phyloP scores from a whole-genome alignment of 2,329 filamentous ascomycete species.

The Emmonsiellopsis sp. region DNA sequence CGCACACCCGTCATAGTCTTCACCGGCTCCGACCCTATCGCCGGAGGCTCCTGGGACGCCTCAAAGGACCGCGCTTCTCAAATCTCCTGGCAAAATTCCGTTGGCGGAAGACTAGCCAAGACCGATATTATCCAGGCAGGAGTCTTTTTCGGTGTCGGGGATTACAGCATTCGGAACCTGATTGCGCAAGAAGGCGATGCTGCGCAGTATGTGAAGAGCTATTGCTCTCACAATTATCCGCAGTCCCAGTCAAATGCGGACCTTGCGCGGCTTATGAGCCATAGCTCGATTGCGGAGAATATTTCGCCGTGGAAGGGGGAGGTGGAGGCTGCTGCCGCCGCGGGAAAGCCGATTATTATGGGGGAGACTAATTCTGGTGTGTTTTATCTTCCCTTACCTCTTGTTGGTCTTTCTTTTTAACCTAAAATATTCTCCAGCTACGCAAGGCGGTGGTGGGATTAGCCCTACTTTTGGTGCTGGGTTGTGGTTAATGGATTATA shows the following conservation, averaged over 20 bases:
- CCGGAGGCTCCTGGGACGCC: constrained; percentile 21
- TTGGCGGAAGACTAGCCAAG: constrained; percentile 21
- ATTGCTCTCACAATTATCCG: constrained; percentile 44
- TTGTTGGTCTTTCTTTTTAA: neutral
- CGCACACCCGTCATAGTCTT: constrained; percentile 13
- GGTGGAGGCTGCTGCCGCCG: constrained; percentile 28
- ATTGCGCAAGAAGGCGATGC: constrained; percentile 29
- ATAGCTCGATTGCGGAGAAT: constrained; percentile 33
- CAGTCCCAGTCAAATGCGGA: constrained; percentile 30
- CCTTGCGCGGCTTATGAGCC: constrained; percentile 38
- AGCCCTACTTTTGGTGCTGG: constrained; percentile 42
- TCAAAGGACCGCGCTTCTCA: constrained; percentile 25
- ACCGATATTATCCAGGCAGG: constrained; percentile 25
- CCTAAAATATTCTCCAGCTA: constrained; percentile 16
- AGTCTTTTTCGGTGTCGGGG: constrained; percentile 25
- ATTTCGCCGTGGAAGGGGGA: constrained; percentile 34
- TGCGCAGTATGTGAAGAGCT: constrained; percentile 33
- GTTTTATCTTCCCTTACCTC: neutral
- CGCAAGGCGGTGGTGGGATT: constrained; percentile 31
- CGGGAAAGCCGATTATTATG: constrained; percentile 39
- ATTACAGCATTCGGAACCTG: constrained; percentile 30
- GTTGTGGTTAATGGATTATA: constrained; percentile 45
- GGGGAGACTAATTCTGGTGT: constrained; percentile 44
- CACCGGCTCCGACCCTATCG: constrained; percentile 17
- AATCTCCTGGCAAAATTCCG: constrained; percentile 24